These are phyloP conservation scores for Lentinula raphanica DNA, from an alignment of 768 basidiomycete genomes.

Conservation along the genomic window DNA sequence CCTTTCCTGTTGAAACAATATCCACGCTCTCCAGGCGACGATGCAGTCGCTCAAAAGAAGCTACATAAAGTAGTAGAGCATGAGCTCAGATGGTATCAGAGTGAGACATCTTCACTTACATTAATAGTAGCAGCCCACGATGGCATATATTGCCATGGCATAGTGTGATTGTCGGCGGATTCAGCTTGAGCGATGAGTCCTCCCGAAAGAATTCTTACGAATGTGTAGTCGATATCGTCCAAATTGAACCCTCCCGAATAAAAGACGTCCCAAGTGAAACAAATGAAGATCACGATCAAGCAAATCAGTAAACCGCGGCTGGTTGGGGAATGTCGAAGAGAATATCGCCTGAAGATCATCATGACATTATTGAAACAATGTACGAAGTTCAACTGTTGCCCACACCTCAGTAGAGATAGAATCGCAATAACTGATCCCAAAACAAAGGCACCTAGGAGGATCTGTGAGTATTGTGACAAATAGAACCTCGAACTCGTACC, in stretches of 20 bases:
- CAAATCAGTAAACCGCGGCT: background rate
- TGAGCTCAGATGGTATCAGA: too few species aligned
- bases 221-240: background rate
- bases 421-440: background rate
- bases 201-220: background rate
- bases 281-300: background rate
- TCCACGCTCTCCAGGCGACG: background rate
- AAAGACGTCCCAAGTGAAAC: background rate
- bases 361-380: too few species aligned
- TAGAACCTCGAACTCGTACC: background rate
- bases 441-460: background rate
- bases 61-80: too few species aligned
- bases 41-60: background rate
- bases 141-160: background rate
- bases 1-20: background rate
- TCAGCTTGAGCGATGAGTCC: background rate
- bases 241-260: background rate
- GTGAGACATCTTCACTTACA: too few species aligned
- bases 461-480: too few species aligned
- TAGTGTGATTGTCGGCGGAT: background rate
- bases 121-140: background rate
- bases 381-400: too few species aligned
- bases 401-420: background rate
- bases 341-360: background rate
- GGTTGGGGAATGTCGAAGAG: background rate